phyloP scores from a whole-genome alignment of 208 protist species.

The Trypanosoma platydactyli region DNA sequence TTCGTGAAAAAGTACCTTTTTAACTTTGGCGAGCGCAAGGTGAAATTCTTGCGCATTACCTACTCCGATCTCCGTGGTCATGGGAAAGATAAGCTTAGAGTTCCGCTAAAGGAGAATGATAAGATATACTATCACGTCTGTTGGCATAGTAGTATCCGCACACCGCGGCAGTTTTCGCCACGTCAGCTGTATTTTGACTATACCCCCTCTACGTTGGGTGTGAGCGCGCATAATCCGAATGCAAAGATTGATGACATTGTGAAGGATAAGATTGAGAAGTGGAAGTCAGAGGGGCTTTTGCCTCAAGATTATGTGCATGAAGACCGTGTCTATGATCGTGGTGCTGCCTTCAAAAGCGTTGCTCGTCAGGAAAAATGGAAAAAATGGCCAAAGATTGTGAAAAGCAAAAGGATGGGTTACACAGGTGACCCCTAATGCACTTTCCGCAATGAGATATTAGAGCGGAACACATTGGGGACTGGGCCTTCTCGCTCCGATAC shows the following conservation, averaged over 20 bases:
- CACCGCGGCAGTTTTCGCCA: constrained; percentile 82
- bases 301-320: constrained; percentile 89
- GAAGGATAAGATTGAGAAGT: constrained; percentile 91
- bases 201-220: constrained; percentile 60
- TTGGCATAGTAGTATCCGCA: constrained; percentile 82
- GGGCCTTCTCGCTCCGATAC: background rate
- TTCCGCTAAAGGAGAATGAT: constrained; percentile 84
- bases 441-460: background rate
- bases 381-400: constrained; percentile 68
- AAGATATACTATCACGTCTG: constrained; percentile 90
- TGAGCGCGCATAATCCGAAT: constrained; percentile 56
- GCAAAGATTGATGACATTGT: constrained; percentile 90
- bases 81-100: constrained; percentile 73
- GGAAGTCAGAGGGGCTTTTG: constrained; percentile 87
- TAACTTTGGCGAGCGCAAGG: constrained; percentile 84
- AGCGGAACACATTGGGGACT: background rate
- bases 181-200: constrained; percentile 92
- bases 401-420: constrained; percentile 82
- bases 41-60: constrained; percentile 82
- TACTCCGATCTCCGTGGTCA: constrained; percentile 85
- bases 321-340: constrained; percentile 80
- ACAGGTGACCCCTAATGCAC: constrained; percentile 55
- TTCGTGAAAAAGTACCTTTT: constrained; percentile 88
- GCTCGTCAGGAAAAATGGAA: constrained; percentile 86
- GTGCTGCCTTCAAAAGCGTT: constrained; percentile 78